A percentile compares a stretch with the other conserved stretches of the same genome.
Evolutionary conservation across 73 alveolate species (phyloP).

Genomic region (Paramecium caudatum): DNA sequence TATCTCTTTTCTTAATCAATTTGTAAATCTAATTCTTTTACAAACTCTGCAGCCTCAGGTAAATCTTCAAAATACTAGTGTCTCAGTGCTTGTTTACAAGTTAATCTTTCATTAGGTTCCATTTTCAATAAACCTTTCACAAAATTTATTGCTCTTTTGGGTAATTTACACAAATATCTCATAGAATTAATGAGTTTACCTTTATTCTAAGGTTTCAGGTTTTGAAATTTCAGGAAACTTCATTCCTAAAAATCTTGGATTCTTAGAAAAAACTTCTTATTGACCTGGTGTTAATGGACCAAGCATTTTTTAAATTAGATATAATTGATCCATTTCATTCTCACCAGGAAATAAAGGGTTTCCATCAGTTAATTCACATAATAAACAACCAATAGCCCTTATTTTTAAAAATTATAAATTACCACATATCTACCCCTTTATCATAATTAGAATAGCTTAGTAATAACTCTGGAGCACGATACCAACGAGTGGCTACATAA

Average conservation of each 20-base stretch:
- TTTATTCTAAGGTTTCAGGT: conserved; percentile 94
- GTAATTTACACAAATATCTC: conserved; percentile 75
- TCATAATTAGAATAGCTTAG: conserved; percentile 52
- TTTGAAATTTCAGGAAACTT: conserved; percentile 92
- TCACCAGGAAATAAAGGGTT: conserved; percentile 98
- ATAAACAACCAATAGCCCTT: conserved; percentile 89
- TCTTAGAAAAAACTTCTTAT: conserved; percentile 87
- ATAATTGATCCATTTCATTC: conserved; percentile 92
- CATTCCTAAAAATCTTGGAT: conserved; percentile 93
- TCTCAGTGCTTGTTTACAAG: conserved; percentile 87
- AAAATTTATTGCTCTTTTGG: conserved; percentile 76
- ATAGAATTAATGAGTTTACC: neutral
- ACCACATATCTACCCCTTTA: conserved; percentile 71
- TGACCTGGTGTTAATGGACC: conserved; percentile 92
- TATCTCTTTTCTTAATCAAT: conserved; percentile 56
- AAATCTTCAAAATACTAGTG: conserved; percentile 91
- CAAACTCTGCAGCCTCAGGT: conserved; percentile 74
- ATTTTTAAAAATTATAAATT: neutral
- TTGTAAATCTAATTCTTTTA: conserved; percentile 11
- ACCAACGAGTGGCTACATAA: conserved; percentile 80
- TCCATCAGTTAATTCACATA: conserved; percentile 96
- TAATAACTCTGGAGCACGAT: conserved; percentile 64
- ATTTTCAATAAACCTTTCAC: conserved; percentile 89
- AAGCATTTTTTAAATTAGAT: conserved; percentile 89
- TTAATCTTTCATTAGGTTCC: conserved; percentile 91